A percentile compares a stretch with the other conserved stretches of the same genome.
Evolutionary conservation across 495 filamentous ascomycete species (phyloP).

Genomic region (Daldinia bambusicola): DNA sequence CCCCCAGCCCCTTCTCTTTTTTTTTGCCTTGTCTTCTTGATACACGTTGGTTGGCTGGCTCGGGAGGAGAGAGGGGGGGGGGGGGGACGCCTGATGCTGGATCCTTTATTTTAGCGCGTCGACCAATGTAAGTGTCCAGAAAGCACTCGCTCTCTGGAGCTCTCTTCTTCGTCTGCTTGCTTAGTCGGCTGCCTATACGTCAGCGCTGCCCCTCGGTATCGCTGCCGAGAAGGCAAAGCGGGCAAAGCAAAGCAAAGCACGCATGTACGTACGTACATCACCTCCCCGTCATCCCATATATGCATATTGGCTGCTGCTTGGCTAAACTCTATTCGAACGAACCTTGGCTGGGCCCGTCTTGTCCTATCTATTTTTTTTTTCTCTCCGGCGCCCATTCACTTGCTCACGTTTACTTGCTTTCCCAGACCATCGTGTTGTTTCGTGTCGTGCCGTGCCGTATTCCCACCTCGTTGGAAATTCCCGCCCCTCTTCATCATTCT

Average conservation of each 20-base stretch:
- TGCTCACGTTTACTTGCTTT: too few relatives aligned
- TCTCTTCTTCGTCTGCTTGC: background rate
- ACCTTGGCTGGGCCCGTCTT: background rate
- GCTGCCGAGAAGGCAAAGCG: slow-evolving; percentile 29
- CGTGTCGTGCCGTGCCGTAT: slow-evolving; percentile 9
- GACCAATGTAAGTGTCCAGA: slow-evolving; percentile 1
- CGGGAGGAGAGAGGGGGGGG: slow-evolving; percentile 18
- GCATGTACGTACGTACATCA: slow-evolving; percentile 25
- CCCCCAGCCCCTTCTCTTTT: slow-evolving; percentile 20
- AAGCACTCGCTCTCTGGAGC: too few relatives aligned
- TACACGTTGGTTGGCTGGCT: slow-evolving; percentile 11
- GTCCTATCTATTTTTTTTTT: background rate
- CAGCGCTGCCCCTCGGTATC: slow-evolving; percentile 33
- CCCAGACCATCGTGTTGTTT: too few relatives aligned
- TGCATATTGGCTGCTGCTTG: slow-evolving; percentile 22
- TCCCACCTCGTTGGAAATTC: slow-evolving; percentile 28
- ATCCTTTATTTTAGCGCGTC: slow-evolving; percentile 10
- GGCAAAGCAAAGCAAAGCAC: too few relatives aligned
- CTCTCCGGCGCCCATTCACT: background rate
- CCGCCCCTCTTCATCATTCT: background rate
- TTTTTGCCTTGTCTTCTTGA: slow-evolving; percentile 10
- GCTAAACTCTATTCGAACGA: slow-evolving; percentile 46
- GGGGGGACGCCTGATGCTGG: background rate
- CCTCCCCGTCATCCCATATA: slow-evolving; percentile 38
- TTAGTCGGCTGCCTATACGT: slow-evolving; percentile 18